Percentiles rank a stretch among this genome's conserved stretches.
These are phyloP conservation scores for Fragaria iinumae DNA, from an alignment of 306 rosid genomes.

Conservation along the genomic window DNA sequence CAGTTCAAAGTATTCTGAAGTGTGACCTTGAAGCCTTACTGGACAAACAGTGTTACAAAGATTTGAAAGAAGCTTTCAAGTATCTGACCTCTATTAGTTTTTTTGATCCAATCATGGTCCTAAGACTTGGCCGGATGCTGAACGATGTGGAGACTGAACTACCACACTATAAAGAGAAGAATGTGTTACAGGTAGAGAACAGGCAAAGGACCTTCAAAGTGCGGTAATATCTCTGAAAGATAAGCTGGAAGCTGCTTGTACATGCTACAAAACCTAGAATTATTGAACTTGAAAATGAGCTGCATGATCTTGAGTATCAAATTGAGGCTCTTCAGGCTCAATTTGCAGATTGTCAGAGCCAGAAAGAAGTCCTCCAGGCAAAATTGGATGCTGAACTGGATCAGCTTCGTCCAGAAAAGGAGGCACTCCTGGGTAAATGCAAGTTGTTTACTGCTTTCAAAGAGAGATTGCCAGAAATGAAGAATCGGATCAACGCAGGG, in stretches of 20 bases:
- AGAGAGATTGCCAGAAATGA: not conserved
- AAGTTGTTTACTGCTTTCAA: not conserved
- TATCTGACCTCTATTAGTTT: not conserved
- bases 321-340: not conserved
- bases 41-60: not conserved
- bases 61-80: not conserved
- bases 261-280: not conserved
- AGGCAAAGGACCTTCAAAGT: not conserved
- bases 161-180: not conserved
- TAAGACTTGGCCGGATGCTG: not conserved
- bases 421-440: not conserved
- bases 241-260: not conserved
- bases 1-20: not conserved
- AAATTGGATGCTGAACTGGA: not conserved
- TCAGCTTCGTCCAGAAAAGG: not conserved
- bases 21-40: not conserved
- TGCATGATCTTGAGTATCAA: not conserved
- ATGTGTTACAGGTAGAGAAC: not conserved
- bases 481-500: not conserved
- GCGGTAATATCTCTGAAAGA: not conserved
- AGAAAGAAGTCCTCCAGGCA: not conserved
- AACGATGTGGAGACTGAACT: not conserved
- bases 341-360: not conserved
- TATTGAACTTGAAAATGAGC: not conserved
- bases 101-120: not conserved